Conservation (phyloP, 768 basidiomycete species). For the Lactifluus subvellereus region DNA sequence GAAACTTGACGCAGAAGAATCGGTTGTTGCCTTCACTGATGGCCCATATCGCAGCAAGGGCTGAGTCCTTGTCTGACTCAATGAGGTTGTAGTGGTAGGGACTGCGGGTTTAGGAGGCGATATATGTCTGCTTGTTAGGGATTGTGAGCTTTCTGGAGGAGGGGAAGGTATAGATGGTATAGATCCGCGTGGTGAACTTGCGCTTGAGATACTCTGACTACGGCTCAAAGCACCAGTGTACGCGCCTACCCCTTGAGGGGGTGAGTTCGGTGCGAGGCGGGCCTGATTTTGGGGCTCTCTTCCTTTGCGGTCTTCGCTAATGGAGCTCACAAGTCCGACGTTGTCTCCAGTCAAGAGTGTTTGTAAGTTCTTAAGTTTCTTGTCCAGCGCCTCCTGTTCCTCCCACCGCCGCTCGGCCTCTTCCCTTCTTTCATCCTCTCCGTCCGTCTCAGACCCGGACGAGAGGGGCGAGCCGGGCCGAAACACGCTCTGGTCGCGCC, state of each 20-base stretch:
- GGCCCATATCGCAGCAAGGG: conserved; percentile 37
- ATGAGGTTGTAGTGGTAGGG: conserved; percentile 7
- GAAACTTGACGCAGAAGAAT: conserved; percentile 75
- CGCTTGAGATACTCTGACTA: conserved; percentile 70
- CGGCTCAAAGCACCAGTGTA: conserved; percentile 32
- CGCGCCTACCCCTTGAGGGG: conserved; percentile 35
- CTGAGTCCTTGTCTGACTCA: conserved; percentile 16
- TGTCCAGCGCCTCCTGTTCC: conserved; percentile 59
- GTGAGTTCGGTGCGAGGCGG: conserved; percentile 35
- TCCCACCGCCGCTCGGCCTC: conserved; percentile 63
- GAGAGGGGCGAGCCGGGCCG: conserved; percentile 25
- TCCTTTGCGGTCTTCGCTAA: conserved; percentile 18
- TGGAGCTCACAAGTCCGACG: conserved; percentile 56
- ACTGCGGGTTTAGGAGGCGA: conserved; percentile 11
- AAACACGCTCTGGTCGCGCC: conserved; percentile 18
- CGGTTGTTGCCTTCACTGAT: conserved; percentile 35
- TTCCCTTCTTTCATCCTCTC: conserved; percentile 54
- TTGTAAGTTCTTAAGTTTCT: conserved; percentile 64
- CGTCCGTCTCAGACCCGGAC: conserved; percentile 39
- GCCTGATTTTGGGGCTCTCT: conserved; percentile 25
- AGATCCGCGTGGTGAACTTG: conserved; percentile 69
- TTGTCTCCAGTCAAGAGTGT: conserved; percentile 68
- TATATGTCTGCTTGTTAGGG: conserved; percentile 26
- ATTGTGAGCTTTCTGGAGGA: conserved; percentile 45
- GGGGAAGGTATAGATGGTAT: conserved; percentile 80